Evolutionary conservation across 2,329 filamentous ascomycete genomes (phyloP), one percentile per base, ranked within the genome.

Genomic region (Fusarium fracticaudum): DNA sequence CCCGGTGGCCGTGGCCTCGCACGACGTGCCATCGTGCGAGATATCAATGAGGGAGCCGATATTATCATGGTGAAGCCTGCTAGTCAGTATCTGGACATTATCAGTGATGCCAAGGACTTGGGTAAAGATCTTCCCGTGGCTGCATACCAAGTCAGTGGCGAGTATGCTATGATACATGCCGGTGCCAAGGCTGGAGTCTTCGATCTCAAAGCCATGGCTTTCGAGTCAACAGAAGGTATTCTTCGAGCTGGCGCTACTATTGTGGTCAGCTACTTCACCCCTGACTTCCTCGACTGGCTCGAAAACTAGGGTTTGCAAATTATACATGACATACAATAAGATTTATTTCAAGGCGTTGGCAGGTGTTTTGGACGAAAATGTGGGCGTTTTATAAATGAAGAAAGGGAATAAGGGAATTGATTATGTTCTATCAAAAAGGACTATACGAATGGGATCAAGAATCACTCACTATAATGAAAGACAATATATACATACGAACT

Each of bases 41-140:
- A 99, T 81, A 96, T 99, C 76, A 89, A 88, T 73, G 96, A 99
- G 84, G 96, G 96, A 33, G 96, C 96, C 26, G 96, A 99, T 80
- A 94, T 98, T 77, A 98, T 99, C 84, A 98, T 99, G 96, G 96
- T 99, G 71, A 99, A 99, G 88, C 96, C 96, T 5, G 96, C 96
- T 15, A 93, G 93, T 78, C 94, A 96, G 83, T 99, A 98, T 82
- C 89, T 99, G 51, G 96, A 99, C 84, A 98, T 99, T 79, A 98
- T 99, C 82, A 94, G 94, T 76, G 96, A 99, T 80, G 96, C 96
- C 60, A 98, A 98, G 86, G 95, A 98, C 61, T 89, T 98, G 61
- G 96, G 94, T 67, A 93, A 92, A 81, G 95, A 98, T 82, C 88
- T 98, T 83, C 96, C 96, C 5, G 89, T 99, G 41, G 96, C 96